Evolutionary conservation across 495 filamentous ascomycete genomes (phyloP), one percentile per base, ranked within the genome.

Genomic region (Elaphomyces granulatus): DNA sequence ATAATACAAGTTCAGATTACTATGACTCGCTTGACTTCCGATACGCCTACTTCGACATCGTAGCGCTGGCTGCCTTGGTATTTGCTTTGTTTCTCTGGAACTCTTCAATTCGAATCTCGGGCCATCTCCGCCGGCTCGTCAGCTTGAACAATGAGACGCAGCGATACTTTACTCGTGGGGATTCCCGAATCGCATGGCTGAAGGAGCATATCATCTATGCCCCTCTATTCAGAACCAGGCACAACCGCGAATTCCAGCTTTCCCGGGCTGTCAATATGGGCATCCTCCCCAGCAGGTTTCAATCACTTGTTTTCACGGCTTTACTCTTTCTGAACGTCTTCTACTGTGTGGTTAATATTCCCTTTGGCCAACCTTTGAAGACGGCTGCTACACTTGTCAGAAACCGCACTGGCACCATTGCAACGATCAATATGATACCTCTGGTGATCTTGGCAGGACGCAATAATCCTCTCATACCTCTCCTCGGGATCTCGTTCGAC

Each of bases 201-300:
- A 94, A 94, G 66, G 75, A 74, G 45, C 66, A 88, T 50, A 51
- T 93, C 37, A 68, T 93, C 46, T 85, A 87, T 55, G 88, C 90
- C 8, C 87, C 90, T 1, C 59, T 96, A 15, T 78, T 83, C 56
- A 72, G 71, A 8, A 80, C 71, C 45, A 77, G 88, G 19, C 88
- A 95, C 63, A 92, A 90, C 60, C 75, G 79, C 38, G 87, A 93
- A 55, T 74, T 94, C 45, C 74, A 75, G 46, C 59, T 95, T 3
- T 88, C 81, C 3, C 64, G 72, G 10, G 81, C 79, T 31, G 52
- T 90, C 47, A 87, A 84, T 55, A 71, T 94, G 50, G 90, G 90
- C 20, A 87, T 78, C 1, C 62, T 96, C 2, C 90, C 90, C 3
- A 83, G 78, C 32, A 76, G 90, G 8, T 75, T 94, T 36, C 87